A percentile compares a stretch with the other conserved stretches of the same genome.
These are phyloP conservation scores for Aspergillaceae sp. DNA, from an alignment of 2,329 filamentous ascomycete species.

Conservation along the genomic window DNA sequence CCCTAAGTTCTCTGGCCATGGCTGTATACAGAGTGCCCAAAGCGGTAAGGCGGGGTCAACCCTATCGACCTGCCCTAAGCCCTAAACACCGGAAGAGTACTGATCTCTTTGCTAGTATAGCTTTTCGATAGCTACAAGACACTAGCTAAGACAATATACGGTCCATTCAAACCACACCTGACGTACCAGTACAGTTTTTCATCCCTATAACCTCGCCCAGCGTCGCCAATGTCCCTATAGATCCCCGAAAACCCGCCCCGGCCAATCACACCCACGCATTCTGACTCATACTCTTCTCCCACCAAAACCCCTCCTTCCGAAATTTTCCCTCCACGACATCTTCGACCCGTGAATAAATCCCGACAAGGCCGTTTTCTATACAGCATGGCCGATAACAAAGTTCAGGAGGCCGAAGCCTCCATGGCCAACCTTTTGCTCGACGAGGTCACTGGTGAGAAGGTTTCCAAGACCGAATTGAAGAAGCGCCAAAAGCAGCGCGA, in stretches of 20 bases:
- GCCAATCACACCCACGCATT: slow-evolving; percentile 20
- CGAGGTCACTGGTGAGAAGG: slow-evolving; percentile 81
- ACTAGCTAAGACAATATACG: no score
- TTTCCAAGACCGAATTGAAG: slow-evolving; percentile 86
- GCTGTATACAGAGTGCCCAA: neutral
- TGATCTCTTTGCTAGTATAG: neutral
- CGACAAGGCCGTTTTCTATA: slow-evolving; percentile 11
- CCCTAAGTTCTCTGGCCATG: no score
- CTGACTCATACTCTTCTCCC: slow-evolving; percentile 20
- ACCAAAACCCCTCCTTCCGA: slow-evolving; percentile 10
- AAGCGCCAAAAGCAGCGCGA: slow-evolving; percentile 87
- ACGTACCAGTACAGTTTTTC: no score
- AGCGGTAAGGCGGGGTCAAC: slow-evolving; percentile 16
- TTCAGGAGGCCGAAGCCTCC: slow-evolving; percentile 39
- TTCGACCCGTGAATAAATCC: neutral
- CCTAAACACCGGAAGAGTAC: slow-evolving; percentile 20
- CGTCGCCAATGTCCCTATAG: neutral
- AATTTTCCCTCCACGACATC: slow-evolving; percentile 2
- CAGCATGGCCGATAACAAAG: slow-evolving; percentile 32
- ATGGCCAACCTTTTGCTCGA: slow-evolving; percentile 74
- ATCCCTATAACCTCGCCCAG: no score
- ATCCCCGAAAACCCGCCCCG: neutral
- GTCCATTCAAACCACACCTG: no score
- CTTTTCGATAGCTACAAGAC: no score
- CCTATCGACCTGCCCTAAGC: slow-evolving; percentile 26